Base-by-base conservation (phyloP, 2,329 filamentous ascomycete genomes). In the Elsinoe ampelina region DNA sequence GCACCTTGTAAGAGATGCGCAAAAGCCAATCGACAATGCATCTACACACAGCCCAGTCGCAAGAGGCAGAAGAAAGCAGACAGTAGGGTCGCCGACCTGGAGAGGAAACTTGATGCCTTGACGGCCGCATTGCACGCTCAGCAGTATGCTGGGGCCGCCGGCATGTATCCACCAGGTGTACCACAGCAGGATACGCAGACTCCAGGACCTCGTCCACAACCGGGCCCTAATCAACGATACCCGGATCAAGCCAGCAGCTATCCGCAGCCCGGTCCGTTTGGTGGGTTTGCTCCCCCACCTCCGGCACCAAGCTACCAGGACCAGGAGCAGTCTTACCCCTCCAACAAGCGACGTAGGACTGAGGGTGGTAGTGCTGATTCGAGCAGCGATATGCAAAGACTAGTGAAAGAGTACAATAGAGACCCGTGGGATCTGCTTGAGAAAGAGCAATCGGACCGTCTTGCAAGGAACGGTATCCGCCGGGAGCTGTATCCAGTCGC, bases 21-120 rank as follows among this genome's bases (percentile, higher is more conserved):
- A 52, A 95, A 95, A 72, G 87, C 89, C 2, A 82, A 83, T n/a
- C 77, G 89, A 36, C 77, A 77, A 61, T 95, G 90, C 67, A 74
- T 91, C 39, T 84, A 91, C 60, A 95, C 89, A 1, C 81, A 83
- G 61, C 88, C 82, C 0, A 82, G 77, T 12, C 72, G 89, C 39
- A 95, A 95, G 72, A 79, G 90, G 43, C 88, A 92, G 74, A 95
- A 92, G 76, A 95, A 95, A 77, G 90, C 88, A 55, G 91, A 95
- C 68, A 92, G 83, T 62, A 80, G 89, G 54, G 90, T 96, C 11
- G 86, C 89, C 7, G 90, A 95, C 74, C 77, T 96, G 54, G 90
- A 95, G 75, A 89, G 86, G 76, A 95, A 95, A 75, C 92, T 95
- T 61, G 89, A 95, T 74, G 87, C 86, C 7, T 70, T 95, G 67